phyloP scores from a whole-genome alignment of 2,329 filamentous ascomycete species.

The Beauveria varroae region DNA sequence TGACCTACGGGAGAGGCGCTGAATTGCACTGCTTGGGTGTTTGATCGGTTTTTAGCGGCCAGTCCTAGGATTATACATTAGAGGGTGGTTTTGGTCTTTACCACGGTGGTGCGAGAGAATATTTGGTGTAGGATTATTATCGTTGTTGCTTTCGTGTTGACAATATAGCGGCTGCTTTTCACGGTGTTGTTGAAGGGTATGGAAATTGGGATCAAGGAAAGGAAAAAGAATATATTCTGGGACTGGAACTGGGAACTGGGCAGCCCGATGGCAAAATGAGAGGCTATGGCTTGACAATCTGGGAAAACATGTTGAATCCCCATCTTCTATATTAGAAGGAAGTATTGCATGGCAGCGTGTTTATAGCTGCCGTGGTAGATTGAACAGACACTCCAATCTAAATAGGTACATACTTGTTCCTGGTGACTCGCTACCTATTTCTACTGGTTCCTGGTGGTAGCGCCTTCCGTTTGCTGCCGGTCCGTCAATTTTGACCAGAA shows the following conservation, averaged over 20 bases:
- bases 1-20: neutral
- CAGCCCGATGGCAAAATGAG: slow-evolving; percentile 5
- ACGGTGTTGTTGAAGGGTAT: slow-evolving; percentile 1
- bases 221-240: neutral
- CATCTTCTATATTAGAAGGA: neutral
- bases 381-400: slow-evolving; percentile 6
- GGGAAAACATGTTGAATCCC: neutral
- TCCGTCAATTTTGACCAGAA: neutral
- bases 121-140: neutral
- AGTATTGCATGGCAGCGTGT: neutral
- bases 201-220: slow-evolving; percentile 1
- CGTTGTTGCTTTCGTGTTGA: neutral
- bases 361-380: neutral
- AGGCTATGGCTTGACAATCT: neutral
- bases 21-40: neutral
- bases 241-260: slow-evolving; percentile 6
- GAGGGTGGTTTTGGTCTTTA: neutral
- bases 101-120: neutral
- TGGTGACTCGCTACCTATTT: neutral
- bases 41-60: neutral
- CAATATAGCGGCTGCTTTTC: slow-evolving; percentile 3
- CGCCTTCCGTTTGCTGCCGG: neutral
- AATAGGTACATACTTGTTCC: neutral
- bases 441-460: neutral
- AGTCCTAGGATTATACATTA: neutral